Percentiles rank a stretch among this genome's conserved stretches.
Evolutionary conservation across 2,329 filamentous ascomycete species (phyloP).

Genomic region (Cladobotryum mycophilum): DNA sequence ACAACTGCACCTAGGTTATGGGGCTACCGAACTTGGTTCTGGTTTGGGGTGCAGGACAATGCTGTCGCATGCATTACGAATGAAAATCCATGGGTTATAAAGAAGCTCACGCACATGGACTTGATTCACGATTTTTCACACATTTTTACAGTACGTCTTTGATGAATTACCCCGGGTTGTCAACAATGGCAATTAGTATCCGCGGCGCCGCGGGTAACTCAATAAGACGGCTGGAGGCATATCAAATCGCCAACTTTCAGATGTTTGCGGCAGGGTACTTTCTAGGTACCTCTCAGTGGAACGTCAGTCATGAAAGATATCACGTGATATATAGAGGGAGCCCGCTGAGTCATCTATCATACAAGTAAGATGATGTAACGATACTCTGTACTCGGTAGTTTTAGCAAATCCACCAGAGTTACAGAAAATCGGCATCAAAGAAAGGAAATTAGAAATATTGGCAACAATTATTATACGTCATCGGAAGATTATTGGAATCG

Average conservation of each 20-base stretch:
- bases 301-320: not conserved
- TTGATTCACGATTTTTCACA: too few relatives aligned
- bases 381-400: too few relatives aligned
- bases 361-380: too few relatives aligned
- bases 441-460: not conserved
- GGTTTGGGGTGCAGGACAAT: conserved; percentile 5
- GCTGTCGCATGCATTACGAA: not conserved
- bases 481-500: not conserved
- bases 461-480: not conserved
- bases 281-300: not conserved
- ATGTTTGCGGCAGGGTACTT: too few relatives aligned
- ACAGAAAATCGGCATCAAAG: too few relatives aligned
- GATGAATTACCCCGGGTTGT: not conserved
- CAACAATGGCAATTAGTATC: not conserved
- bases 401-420: too few relatives aligned
- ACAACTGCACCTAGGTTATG: conserved; percentile 11
- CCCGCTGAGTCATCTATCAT: too few relatives aligned
- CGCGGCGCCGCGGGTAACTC: not conserved
- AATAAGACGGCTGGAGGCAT: not conserved
- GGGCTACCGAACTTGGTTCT: conserved; percentile 6
- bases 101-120: too few relatives aligned
- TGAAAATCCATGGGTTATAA: too few relatives aligned
- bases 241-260: not conserved
- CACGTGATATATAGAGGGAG: not conserved
- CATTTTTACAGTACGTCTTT: too few relatives aligned